Conservation (phyloP, 1,284 basidiomycete species). For the Rhodotorula glutinis region DNA sequence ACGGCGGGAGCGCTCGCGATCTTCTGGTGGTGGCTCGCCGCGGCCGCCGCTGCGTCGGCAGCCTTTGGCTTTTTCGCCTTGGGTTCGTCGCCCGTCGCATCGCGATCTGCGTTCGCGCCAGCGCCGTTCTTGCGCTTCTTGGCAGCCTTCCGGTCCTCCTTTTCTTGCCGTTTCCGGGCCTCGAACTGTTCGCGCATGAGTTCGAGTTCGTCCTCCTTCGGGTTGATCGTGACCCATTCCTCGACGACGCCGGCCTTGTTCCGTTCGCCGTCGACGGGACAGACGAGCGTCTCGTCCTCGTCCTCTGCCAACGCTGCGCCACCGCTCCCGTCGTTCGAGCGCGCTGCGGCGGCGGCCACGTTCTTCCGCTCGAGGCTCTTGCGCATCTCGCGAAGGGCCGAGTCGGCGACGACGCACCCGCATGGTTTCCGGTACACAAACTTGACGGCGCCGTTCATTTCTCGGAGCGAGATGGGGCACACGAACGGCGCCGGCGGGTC, state of each 20-base stretch:
- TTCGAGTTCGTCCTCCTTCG: conserved; percentile 37
- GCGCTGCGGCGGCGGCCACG: no score
- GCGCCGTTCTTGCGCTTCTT: conserved; percentile 30
- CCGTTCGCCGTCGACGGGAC: conserved; percentile 32
- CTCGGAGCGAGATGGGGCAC: conserved; percentile 83
- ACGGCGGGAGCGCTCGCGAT: conserved; percentile 19
- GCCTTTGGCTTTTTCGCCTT: conserved; percentile 24
- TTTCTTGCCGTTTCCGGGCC: conserved; percentile 28
- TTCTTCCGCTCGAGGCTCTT: neutral
- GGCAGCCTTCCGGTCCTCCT: conserved; percentile 37
- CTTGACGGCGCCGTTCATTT: conserved; percentile 85
- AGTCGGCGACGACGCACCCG: conserved; percentile 81
- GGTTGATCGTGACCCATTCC: conserved; percentile 37
- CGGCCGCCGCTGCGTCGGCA: neutral
- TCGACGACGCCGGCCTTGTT: conserved; percentile 8
- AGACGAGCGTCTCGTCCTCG: conserved; percentile 24
- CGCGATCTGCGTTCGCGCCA: conserved; percentile 2
- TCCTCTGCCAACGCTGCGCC: neutral
- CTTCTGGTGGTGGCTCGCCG: neutral
- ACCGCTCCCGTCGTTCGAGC: no score
- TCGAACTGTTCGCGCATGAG: conserved; percentile 19
- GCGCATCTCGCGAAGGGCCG: conserved; percentile 60
- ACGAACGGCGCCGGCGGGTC: conserved; percentile 64
- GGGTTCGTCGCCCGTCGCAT: neutral
- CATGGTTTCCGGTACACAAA: conserved; percentile 82